Evolutionary conservation across 768 basidiomycete species (phyloP).

Genomic region (Collybia mongolica): DNA sequence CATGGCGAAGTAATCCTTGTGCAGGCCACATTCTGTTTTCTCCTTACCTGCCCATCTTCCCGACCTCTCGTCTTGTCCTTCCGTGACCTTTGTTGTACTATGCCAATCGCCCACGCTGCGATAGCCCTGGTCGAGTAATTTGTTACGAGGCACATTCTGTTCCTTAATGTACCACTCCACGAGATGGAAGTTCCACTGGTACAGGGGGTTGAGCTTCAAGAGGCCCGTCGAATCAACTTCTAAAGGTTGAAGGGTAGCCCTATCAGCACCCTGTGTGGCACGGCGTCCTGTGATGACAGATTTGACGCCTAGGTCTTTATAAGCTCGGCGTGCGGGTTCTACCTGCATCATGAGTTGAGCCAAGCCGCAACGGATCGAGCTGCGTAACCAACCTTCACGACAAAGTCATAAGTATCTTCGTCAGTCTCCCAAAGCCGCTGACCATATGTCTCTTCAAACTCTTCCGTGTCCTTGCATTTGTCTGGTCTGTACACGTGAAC

Average conservation of each 20-base stretch:
- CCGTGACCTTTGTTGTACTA: conserved; percentile 72
- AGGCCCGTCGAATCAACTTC: conserved; percentile 90
- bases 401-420: conserved; percentile 86
- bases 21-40: conserved; percentile 96
- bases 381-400: conserved; percentile 70
- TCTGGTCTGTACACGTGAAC: conserved; percentile 81
- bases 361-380: background rate
- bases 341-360: conserved; percentile 48
- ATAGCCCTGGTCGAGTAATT: conserved; percentile 87
- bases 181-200: conserved; percentile 79
- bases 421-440: conserved; percentile 83
- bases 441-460: conserved; percentile 82
- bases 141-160: conserved; percentile 86
- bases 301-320: conserved; percentile 72
- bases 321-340: conserved; percentile 89
- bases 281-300: conserved; percentile 95
- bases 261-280: conserved; percentile 90
- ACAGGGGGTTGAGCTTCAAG: conserved; percentile 93
- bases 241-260: conserved; percentile 77
- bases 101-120: conserved; percentile 98
- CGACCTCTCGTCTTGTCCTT: conserved; percentile 81
- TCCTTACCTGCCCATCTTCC: conserved; percentile 89
- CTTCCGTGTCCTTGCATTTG: conserved; percentile 59
- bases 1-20: conserved; percentile 86
- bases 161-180: conserved; percentile 84